Base-by-base conservation (phyloP, 306 rosid species). In the Styphnolobium japonicum region DNA sequence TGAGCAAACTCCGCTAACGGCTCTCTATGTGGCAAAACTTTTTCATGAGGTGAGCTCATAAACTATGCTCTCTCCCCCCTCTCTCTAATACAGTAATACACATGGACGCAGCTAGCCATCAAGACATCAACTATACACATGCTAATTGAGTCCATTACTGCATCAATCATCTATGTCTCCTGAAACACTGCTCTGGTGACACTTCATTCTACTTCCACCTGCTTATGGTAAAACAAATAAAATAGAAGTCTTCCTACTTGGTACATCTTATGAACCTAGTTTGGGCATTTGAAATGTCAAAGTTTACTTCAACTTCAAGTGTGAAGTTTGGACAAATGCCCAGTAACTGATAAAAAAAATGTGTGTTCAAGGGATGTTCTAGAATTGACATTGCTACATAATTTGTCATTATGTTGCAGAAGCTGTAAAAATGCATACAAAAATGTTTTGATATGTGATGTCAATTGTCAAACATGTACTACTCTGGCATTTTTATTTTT, bases 1-100 rank as follows among this genome's bases (percentile, higher is more conserved):
- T 5, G 96, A 91, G 84, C 93, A 91, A 80, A 91, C 96, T 3
- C 96, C 93, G 37, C 71, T 91, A 19, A 85, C 96, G 5, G 93
- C 91, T 27, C 89, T 91, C 52, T 86, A 33, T 37, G 89, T 45
- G 0, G 91, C 88, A 6, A 80, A 84, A 57, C 85, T 91, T 34
- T 76, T 91, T 72, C 89, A 79, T 14, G 93, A 91, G 88, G 90
- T 88, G n/a, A 53, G 62, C 42, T 65, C 16, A 37, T 56, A 69
- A 25, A 1, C 2, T 19, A 5, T 42, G 12, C 53, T 10, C 37
- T 23, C n/a, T n/a, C n/a, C n/a, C n/a, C 37, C 10, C 66, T 25
- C 66, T 52, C 3, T 52, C 10, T n/a, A n/a, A n/a, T n/a, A n/a
- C n/a, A n/a, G n/a, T n/a, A n/a, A 18, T 19, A 52, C 22, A 22